Percentiles rank a stretch among this genome's conserved stretches.
These are phyloP conservation scores for Ogataea populi-albae DNA, from an alignment of 805 yeast species.

Conservation along the genomic window DNA sequence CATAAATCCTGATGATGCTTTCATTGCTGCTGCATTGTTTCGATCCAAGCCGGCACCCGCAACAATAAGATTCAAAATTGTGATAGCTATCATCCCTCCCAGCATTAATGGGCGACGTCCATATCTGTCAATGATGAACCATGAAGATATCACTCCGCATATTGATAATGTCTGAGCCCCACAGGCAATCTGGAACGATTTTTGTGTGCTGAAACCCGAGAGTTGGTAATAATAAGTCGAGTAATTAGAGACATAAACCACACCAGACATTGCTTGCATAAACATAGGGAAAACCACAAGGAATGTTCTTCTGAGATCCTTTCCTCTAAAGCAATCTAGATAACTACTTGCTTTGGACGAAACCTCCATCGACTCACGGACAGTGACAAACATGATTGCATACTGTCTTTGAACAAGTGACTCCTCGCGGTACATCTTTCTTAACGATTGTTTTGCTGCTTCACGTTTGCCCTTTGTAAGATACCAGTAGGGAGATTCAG, in stretches of 20 bases:
- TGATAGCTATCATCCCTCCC: conserved; percentile 27
- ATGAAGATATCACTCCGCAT: conserved; percentile 33
- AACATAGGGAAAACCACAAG: conserved; percentile 37
- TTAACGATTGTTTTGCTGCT: conserved; percentile 39
- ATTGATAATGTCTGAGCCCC: conserved; percentile 36
- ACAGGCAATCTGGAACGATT: conserved; percentile 33
- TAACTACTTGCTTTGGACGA: conserved; percentile 29
- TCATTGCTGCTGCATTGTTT: conserved; percentile 25
- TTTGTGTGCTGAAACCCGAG: conserved; percentile 43
- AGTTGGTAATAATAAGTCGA: conserved; percentile 48
- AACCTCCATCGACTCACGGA: conserved; percentile 25
- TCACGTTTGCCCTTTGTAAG: conserved; percentile 39
- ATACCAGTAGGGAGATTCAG: conserved; percentile 23
- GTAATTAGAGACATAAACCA: conserved; percentile 44
- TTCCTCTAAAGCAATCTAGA: conserved; percentile 43
- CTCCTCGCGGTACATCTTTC: conserved; percentile 22
- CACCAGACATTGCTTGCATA: conserved; percentile 46
- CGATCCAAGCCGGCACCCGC: conserved; percentile 28
- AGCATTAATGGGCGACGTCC: conserved; percentile 38
- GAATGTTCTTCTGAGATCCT: conserved; percentile 46
- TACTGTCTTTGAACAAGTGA: conserved; percentile 33
- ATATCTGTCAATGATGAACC: conserved; percentile 39
- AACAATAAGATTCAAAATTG: conserved; percentile 24
- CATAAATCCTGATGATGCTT: conserved; percentile 29
- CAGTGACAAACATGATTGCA: conserved; percentile 33